Base-by-base conservation (phyloP, 805 yeast genomes). In the Candida orba region DNA sequence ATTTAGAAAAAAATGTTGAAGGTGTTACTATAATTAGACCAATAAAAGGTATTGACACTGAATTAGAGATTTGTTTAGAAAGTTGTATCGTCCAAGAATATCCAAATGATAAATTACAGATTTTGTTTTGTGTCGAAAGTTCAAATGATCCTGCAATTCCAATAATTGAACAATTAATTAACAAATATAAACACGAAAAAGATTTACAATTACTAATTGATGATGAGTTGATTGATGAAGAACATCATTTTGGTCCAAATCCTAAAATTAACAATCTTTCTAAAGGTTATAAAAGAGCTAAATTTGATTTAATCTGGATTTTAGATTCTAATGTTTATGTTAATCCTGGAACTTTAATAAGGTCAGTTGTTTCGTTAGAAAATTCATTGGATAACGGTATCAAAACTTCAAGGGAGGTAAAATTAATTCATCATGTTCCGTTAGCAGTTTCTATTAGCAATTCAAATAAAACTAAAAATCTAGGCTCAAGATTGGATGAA, bases 261-360 rank as follows among this genome's bases (percentile, higher is more conserved):
- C 96, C 96, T 7, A 88, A 88, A 62, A 85, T 88, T 43, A 86
- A 87, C 63, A 88, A 88, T 62, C 66, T 88, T 37, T 79, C 88
- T n/a, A 84, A 84, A 59, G 96, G 95, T 6, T 86, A 81, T 56
- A 60, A 66, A 34, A 62, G 62, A 3, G 91, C 95, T 8, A 73
- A 76, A 52, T 67, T 76, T 60, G 95, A 88, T 56, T 73, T 84
- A 17, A 52, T 89, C 12, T 88, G 96, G 96, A 78, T 86, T 14
- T 71, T 85, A 66, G 96, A 88, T 63, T 79, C 90, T 24, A 88
- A 88, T 55, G 93, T 85, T 6, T 84, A 88, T 85, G 84, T 81
- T 1, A 64, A 78, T 30, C 77, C 81, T 1, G 76, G 81, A 22
- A 73, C 88, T 1, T 64, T 88, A 51, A 63, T 65, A 14, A 73